These are phyloP conservation scores for Delonix regia DNA, from an alignment of 306 rosid genomes.

Conservation along the genomic window DNA sequence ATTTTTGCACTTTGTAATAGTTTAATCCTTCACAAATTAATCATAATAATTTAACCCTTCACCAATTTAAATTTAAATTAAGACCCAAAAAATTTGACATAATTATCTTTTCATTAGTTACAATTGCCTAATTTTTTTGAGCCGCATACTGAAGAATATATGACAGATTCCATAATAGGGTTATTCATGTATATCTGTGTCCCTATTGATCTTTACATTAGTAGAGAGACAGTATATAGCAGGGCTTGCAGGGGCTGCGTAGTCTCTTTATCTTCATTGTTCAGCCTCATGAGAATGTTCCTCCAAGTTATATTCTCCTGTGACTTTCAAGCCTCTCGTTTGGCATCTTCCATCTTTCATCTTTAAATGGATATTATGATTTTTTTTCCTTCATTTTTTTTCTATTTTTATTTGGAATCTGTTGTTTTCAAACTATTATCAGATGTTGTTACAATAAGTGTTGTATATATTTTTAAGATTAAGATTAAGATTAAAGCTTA, in stretches of 20 bases:
- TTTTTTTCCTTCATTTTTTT: not conserved
- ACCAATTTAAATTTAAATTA: too few species aligned
- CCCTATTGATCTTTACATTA: conserved; percentile 20
- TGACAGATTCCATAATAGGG: conserved; percentile 24
- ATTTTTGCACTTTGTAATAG: too few species aligned
- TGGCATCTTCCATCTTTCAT: conserved; percentile 7
- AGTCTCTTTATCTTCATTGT: not conserved
- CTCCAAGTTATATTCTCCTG: conserved; percentile 10
- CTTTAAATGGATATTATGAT: not conserved
- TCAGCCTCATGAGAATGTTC: conserved; percentile 6
- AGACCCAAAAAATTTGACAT: not conserved
- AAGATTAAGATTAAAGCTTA: not conserved
- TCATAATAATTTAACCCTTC: too few species aligned
- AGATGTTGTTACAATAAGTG: too few species aligned
- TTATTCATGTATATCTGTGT: not conserved
- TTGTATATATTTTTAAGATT: too few species aligned
- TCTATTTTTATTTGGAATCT: not conserved
- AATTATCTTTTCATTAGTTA: not conserved
- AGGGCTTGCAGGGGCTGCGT: too few species aligned
- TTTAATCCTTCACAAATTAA: too few species aligned
- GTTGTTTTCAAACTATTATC: not conserved
- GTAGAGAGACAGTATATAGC: not conserved
- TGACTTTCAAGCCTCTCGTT: conserved; percentile 6
- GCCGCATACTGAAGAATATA: conserved; percentile 9
- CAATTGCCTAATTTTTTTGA: not conserved